Evolutionary conservation across 495 filamentous ascomycete species (phyloP).

Genomic region (Penicillium subrubescens): DNA sequence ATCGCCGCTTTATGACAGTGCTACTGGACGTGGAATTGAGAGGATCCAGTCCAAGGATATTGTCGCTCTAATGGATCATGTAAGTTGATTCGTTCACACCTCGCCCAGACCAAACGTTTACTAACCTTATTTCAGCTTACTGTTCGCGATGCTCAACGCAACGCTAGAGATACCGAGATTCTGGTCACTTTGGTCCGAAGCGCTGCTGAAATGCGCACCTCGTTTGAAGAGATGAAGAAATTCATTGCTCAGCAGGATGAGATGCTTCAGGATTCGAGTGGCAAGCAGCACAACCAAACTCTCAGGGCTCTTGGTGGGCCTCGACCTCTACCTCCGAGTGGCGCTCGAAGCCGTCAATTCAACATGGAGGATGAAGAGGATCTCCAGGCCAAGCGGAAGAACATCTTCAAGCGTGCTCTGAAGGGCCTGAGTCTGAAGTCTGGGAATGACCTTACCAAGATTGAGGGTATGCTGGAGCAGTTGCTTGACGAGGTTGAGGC

Average conservation of each 20-base stretch:
- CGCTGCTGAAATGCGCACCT: constrained; percentile 95
- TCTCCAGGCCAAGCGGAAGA: constrained; percentile 75
- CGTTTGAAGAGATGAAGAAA: constrained; percentile 94
- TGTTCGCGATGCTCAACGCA: constrained; percentile 94
- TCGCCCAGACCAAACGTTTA: not conserved
- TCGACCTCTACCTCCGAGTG: constrained; percentile 71
- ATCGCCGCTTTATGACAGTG: constrained; percentile 86
- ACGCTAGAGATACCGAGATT: constrained; percentile 95
- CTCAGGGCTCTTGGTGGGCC: constrained; percentile 84
- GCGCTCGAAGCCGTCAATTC: constrained; percentile 46
- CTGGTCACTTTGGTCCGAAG: constrained; percentile 90
- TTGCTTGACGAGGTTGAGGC: constrained; percentile 89
- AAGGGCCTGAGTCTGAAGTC: constrained; percentile 86
- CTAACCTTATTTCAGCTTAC: constrained; percentile 58
- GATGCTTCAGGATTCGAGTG: constrained; percentile 76
- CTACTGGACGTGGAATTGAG: constrained; percentile 87
- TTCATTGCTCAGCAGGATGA: constrained; percentile 86
- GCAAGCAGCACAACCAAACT: constrained; percentile 82
- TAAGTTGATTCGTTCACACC: not conserved
- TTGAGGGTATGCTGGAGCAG: constrained; percentile 94
- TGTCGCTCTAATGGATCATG: constrained; percentile 93
- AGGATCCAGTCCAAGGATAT: constrained; percentile 96
- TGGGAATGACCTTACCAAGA: constrained; percentile 81
- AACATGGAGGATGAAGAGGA: constrained; percentile 72
- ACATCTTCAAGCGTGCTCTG: constrained; percentile 87